Conservation (phyloP, 306 rosid genomes). For the Cucumis sativus region DNA sequence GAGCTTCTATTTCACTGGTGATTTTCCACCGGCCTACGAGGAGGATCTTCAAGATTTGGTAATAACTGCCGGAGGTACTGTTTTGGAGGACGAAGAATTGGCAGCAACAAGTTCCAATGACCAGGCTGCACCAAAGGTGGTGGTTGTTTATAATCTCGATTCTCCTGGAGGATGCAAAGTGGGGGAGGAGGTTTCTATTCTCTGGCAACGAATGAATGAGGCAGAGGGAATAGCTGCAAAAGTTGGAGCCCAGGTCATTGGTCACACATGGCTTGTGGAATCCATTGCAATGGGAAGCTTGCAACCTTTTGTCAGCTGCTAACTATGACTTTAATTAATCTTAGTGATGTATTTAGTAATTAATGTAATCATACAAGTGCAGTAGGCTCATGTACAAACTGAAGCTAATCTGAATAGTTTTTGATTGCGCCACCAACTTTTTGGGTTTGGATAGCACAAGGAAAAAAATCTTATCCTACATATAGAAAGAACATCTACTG, state of each 20-base stretch:
- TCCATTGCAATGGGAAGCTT: slow-evolving; percentile 63
- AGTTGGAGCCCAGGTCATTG: slow-evolving; percentile 44
- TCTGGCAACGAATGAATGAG: slow-evolving; percentile 68
- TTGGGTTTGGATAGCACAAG: background rate
- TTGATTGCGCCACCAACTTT: background rate
- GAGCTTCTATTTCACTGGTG: slow-evolving; percentile 56
- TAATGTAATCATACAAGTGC: background rate
- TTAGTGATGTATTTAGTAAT: background rate
- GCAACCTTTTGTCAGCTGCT: slow-evolving; percentile 46
- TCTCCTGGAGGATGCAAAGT: slow-evolving; percentile 62
- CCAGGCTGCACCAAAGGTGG: slow-evolving; percentile 16
- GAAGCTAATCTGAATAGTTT: background rate
- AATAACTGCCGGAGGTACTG: slow-evolving; percentile 56
- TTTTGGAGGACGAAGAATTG: slow-evolving; percentile 34
- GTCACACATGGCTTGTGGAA: slow-evolving; percentile 82
- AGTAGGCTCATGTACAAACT: background rate
- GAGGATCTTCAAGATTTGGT: slow-evolving; percentile 60
- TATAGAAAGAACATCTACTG: background rate
- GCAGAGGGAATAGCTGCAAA: slow-evolving; percentile 58
- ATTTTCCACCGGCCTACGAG: slow-evolving; percentile 35
- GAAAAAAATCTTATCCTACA: background rate
- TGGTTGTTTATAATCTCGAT: slow-evolving; percentile 71
- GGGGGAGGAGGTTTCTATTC: slow-evolving; percentile 75
- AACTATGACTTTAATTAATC: slow-evolving; percentile 1
- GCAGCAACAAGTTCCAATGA: slow-evolving; percentile 12